phyloP scores from a whole-genome alignment of 805 yeast genomes.

The Wickerhamomyces sydowiorum region DNA sequence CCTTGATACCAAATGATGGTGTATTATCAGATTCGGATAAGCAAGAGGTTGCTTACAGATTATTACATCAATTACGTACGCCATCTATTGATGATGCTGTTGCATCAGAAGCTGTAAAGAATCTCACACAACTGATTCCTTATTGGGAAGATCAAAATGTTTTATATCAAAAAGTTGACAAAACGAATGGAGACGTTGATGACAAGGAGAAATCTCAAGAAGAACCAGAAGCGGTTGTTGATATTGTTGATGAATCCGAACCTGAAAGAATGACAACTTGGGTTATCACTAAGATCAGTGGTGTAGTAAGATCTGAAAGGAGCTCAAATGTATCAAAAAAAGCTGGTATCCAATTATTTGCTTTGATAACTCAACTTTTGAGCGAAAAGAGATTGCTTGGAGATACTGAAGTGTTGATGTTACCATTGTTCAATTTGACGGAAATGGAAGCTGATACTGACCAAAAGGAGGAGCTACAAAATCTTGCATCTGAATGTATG shows the following conservation, averaged over 20 bases:
- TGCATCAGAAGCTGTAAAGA: conserved; percentile 60
- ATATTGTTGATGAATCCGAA: too few relatives aligned
- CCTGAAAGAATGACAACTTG: conserved; percentile 43
- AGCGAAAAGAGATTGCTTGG: conserved; percentile 32
- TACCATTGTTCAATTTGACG: conserved; percentile 46
- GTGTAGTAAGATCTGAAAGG: conserved; percentile 62
- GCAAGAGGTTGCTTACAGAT: conserved; percentile 63
- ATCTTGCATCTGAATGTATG: conserved; percentile 58
- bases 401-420: conserved; percentile 43
- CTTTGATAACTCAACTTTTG: conserved; percentile 53
- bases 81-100: conserved; percentile 62
- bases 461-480: conserved; percentile 45
- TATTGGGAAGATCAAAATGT: conserved; percentile 48
- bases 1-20: conserved; percentile 36
- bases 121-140: conserved; percentile 53
- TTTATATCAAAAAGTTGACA: conserved; percentile 23
- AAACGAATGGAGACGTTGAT: conserved; percentile 19
- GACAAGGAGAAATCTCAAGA: conserved; percentile 8
- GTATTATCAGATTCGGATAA: conserved; percentile 40
- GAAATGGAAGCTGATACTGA: conserved; percentile 40
- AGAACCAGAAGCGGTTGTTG: too few relatives aligned
- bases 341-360: conserved; percentile 63
- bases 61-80: conserved; percentile 77
- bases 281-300: conserved; percentile 57
- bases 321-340: conserved; percentile 54